Base-by-base conservation (phyloP, 2,329 filamentous ascomycete species). In the Trichoderma sp. region DNA sequence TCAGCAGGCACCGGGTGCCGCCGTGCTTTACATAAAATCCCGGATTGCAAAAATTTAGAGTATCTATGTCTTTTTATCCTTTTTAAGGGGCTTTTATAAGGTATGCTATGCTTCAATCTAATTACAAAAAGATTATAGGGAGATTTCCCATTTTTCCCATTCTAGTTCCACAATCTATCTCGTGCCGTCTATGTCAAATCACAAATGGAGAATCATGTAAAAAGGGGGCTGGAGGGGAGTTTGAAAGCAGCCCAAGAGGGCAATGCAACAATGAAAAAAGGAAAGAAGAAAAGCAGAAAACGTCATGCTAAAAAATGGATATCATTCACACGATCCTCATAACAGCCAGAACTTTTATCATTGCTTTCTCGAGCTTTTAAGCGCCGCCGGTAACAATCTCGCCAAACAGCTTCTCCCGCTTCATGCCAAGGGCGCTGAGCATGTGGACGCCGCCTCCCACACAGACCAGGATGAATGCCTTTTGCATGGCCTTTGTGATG, bases 361-460 rank as follows among this genome's bases (percentile, higher is more conserved):
- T 16, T 41, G 24, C 9, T 24, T 5, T 12, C 53, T 38, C 11
- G 50, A 21, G 2, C 4, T 11, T 53, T 71, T 35, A 76, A 4
- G 33, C 75, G 12, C 24, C 73, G 11, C 24, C 33, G 21, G 31
- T 35, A 8, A 76, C 35, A 27, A 76, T 63, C 66, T 75, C 75
- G 7, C 75, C 75, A 67, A 76, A 74, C n/a, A 76, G 50, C 67
- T 75, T 76, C 53, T 75, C 75, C 3, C 74, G 73, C 67, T 76
- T 76, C 75, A 76, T 75, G n/a, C 75, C 35, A 5, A 76, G 41
- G 1, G 45, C 33, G 1, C 45, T 45, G 11, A 69, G 21, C 4
- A 62, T 73, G 7, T 75, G 59, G n/a, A 71, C 75, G 14, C 65
- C 75, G 1, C 75, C 75, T 4, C 72, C 75, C 21, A 75, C 66